Evolutionary conservation across 2,329 filamentous ascomycete genomes (phyloP).

Genomic region (Ophiocordyceps sinensis): DNA sequence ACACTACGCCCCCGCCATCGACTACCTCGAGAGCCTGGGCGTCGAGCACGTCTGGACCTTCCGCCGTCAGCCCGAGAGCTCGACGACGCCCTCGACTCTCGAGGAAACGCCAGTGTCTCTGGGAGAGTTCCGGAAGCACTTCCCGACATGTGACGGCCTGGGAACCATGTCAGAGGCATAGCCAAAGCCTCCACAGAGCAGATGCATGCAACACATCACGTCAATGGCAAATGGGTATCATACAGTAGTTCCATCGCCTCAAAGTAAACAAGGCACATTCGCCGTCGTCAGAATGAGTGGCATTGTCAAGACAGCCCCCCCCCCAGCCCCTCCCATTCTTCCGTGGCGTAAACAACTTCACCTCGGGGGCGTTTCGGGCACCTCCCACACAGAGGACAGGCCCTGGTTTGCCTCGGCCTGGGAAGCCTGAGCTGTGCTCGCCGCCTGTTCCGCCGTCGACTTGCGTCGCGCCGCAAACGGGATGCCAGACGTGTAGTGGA

Average conservation of each 20-base stretch:
- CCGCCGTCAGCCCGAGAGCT: conserved; percentile 18
- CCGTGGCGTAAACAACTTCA: not conserved
- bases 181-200: not conserved
- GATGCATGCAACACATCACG: not conserved
- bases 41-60: conserved; percentile 49
- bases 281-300: too few species aligned
- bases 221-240: conserved; percentile 2
- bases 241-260: not conserved
- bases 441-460: not conserved
- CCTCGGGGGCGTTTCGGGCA: conserved; percentile 19
- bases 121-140: conserved; percentile 20
- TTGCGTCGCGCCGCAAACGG: conserved; percentile 26
- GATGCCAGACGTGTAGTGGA: conserved; percentile 28
- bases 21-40: conserved; percentile 53
- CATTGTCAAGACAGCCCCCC: not conserved
- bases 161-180: not conserved
- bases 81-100: conserved; percentile 18
- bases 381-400: conserved; percentile 2
- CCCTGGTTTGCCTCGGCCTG: not conserved
- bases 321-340: not conserved
- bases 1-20: conserved; percentile 59
- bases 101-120: conserved; percentile 29
- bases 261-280: not conserved
- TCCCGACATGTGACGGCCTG: conserved; percentile 1
- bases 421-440: not conserved